Base-by-base conservation (phyloP, 148 eudicot species). In the Vaccinium myrtillus region DNA sequence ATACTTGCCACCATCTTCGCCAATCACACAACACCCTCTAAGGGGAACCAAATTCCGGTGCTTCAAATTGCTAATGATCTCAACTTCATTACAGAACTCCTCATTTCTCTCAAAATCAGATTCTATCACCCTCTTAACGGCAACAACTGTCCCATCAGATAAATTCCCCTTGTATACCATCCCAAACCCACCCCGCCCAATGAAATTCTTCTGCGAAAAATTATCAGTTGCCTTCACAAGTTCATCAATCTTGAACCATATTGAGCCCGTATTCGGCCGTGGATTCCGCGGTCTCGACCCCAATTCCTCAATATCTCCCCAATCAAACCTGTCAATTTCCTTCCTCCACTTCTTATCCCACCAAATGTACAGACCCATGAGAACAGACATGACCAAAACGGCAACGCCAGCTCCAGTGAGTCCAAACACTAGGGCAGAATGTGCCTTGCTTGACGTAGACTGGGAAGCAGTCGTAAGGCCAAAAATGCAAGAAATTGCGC, bases 121-220 rank as follows among this genome's bases (percentile, higher is more conserved):
- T 67, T 95, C 95, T 9, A 94, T 87, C 27, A 95, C 79, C 85
- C 85, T 90, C 81, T 95, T 95, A 8, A 95, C 94, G 0, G 97
- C 98, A 69, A 92, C 90, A 5, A 84, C 79, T 30, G 90, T 91
- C 58, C 97, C 93, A 65, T 92, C 94, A 0, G 71, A 73, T 74
- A 95, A 83, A 73, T 56, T 74, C 8, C 94, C 95, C 56, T 86
- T 90, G 78, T 92, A 90, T 36, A 94, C 97, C 50, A 93, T 78
- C 48, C 98, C 98, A 82, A 89, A 95, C 67, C 98, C 98, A 19
- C 98, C 98, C 73, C 92, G 89, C 59, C 96, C 98, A 2, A 95
- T 91, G 15, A 91, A 93, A 79, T 95, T 95, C 88, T 90, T 90
- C 14, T 83, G 86, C 14, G 95, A 93, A 81, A 95, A 95, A 51